A percentile compares a stretch with the other conserved stretches of the same genome.
phyloP scores from a whole-genome alignment of 2,329 filamentous ascomycete genomes.

The Periconia sp. region DNA sequence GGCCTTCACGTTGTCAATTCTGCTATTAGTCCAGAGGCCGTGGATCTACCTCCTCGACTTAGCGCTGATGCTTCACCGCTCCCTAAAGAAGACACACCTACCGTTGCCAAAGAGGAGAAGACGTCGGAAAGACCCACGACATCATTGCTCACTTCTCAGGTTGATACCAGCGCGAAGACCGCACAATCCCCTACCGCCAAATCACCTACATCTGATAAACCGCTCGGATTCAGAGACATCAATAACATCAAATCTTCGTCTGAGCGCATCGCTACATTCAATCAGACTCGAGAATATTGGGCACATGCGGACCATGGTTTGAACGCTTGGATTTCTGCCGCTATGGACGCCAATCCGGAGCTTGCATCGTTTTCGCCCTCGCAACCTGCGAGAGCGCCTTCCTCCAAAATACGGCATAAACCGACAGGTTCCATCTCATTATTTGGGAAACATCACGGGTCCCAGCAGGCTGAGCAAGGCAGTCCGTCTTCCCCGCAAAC shows the following conservation, averaged over 20 bases:
- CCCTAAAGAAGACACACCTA: conserved; percentile 13
- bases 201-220: conserved; percentile 32
- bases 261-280: conserved; percentile 74
- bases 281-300: conserved; percentile 71
- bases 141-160: conserved; percentile 4
- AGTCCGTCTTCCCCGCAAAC: conserved; percentile 27
- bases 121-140: conserved; percentile 5
- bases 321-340: conserved; percentile 58
- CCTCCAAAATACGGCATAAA: conserved; percentile 37
- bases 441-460: conserved; percentile 37
- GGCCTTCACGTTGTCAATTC: conserved; percentile 50
- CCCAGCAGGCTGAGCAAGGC: conserved; percentile 25
- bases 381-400: conserved; percentile 32
- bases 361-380: conserved; percentile 41
- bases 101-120: conserved; percentile 7
- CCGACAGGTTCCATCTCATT: conserved; percentile 38
- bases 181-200: conserved; percentile 17
- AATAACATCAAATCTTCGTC: conserved; percentile 64
- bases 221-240: conserved; percentile 73
- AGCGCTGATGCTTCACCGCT: conserved; percentile 21
- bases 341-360: conserved; percentile 55
- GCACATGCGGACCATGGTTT: conserved; percentile 74
- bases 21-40: conserved; percentile 38
- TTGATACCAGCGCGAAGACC: conserved; percentile 13
- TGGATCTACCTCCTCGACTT: conserved; percentile 39